phyloP scores from a whole-genome alignment of 441 rosid genomes.

The Bocquillonia castaneifolia region DNA sequence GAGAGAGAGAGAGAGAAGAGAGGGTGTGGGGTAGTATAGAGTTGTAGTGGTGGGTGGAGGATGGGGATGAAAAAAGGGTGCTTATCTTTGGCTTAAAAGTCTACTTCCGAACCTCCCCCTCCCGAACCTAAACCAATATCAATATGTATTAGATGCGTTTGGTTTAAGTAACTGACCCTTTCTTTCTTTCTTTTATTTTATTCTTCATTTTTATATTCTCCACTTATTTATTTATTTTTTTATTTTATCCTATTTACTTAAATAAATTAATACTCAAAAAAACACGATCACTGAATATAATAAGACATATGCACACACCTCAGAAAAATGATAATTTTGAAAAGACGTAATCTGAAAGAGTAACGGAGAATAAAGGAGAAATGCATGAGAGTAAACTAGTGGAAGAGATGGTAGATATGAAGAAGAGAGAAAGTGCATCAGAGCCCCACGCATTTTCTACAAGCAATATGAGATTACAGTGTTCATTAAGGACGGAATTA shows the following conservation, averaged over 20 bases:
- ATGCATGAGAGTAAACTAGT: too few relatives aligned
- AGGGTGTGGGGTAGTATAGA: slow-evolving; percentile 14
- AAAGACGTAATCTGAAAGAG: too few relatives aligned
- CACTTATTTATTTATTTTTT: not conserved
- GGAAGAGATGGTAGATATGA: too few relatives aligned
- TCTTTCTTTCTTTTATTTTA: not conserved
- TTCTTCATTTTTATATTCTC: not conserved
- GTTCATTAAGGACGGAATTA: too few relatives aligned
- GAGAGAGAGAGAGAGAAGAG: slow-evolving; percentile 7
- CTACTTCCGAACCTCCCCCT: slow-evolving; percentile 36
- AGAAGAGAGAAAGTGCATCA: too few relatives aligned
- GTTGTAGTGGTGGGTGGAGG: slow-evolving; percentile 43
- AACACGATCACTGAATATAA: too few relatives aligned
- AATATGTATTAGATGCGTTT: slow-evolving; percentile 28
- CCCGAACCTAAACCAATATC: slow-evolving; percentile 37
- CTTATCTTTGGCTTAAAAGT: slow-evolving; percentile 47
- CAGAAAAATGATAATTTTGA: too few relatives aligned
- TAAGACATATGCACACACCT: too few relatives aligned
- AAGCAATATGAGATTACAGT: too few relatives aligned
- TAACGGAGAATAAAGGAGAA: too few relatives aligned
- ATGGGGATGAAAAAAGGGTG: slow-evolving; percentile 28
- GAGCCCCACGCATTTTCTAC: too few relatives aligned
- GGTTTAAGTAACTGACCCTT: slow-evolving; percentile 26
- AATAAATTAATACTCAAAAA: too few relatives aligned
- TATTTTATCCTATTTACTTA: not conserved